Base-by-base conservation (phyloP, 2,329 filamentous ascomycete genomes). In the Cladosporium sp. region DNA sequence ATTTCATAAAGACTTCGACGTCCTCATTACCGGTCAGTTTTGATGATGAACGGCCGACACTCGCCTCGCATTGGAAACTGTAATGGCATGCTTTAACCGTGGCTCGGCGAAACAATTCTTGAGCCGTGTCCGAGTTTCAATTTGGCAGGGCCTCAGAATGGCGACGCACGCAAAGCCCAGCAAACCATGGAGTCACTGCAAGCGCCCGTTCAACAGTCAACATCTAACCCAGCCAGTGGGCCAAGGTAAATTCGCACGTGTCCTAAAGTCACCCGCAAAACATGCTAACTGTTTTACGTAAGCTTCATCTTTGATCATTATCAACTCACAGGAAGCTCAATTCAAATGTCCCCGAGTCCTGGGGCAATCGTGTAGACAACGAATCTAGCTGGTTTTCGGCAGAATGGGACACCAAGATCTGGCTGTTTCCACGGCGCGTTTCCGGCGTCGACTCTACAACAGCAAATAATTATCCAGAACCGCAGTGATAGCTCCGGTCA, bases 51-150 rank as follows among this genome's bases (percentile, higher is more conserved):
- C 27, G 27, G 12, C 27, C 27, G 27, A 30, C 27, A 30, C 27
- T 30, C 27, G 27, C 27, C 27, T 30, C 27, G 27, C 27, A 30
- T 30, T 30, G 27, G 7, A 30, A 30, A 12, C 27, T 30, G 27
- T 30, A 30, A 30, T 30, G 27, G 27, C 27, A 30, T 30, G 27
- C 27, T 30, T 30, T 30, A 7, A 12, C 27, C 27, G 27, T 30
- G 27, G 27, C 45, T 48, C 18, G 18, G 43, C 24, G 61, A 63
- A 22, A 44, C 59, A n/a, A 60, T 58, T 8, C 62, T 63, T 49
- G 58, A 62, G 40, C 61, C 61, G 15, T 51, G 57, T 12, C 39
- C 58, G 13, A 50, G 43, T 41, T 63, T 56, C 55, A 54, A 57
- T 47, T 63, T 63, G 41, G 61, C 56, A 17, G 61, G 24, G 30